phyloP scores from a whole-genome alignment of 2,329 filamentous ascomycete species.

The Neonectria sp. region DNA sequence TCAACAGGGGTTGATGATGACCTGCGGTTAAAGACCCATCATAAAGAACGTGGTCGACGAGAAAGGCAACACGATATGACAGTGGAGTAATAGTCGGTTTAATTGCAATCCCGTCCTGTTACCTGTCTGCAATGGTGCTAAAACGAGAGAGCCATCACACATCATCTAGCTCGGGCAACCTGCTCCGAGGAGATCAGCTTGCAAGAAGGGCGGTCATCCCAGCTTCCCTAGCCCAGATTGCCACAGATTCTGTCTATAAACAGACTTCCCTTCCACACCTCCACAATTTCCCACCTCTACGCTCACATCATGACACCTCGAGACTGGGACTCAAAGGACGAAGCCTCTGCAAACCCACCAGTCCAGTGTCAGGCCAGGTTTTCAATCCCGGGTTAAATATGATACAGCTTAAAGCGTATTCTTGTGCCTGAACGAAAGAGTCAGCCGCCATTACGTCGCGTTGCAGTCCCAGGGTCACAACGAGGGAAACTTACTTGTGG shows the following conservation, averaged over 20 bases:
- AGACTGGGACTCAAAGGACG: conserved; percentile 6
- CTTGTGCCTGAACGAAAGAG: conserved; percentile 38
- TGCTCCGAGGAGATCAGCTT: conserved; percentile 4
- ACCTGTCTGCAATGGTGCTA: conserved; percentile 19
- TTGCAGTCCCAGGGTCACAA: rapidly evolving
- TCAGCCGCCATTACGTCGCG: conserved; percentile 24
- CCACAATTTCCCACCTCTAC: conserved; percentile 4
- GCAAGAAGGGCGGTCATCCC: conserved; percentile 8
- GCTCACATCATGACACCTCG: conserved; percentile 3
- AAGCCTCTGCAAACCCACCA: conserved; percentile 7
- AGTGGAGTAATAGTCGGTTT: conserved; percentile 18
- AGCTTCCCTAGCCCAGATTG: conserved; percentile 6
- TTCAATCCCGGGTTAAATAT: not conserved
- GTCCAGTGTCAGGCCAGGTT: not conserved
- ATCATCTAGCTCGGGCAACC: conserved; percentile 11
- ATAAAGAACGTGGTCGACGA: conserved; percentile 4
- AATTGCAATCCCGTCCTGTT: conserved; percentile 22
- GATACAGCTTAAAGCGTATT: conserved; percentile 32
- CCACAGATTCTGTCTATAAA: conserved; percentile 21
- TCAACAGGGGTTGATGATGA: conserved; percentile 22
- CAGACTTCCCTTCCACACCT: conserved; percentile 13
- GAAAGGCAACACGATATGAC: not conserved
- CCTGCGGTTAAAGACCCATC: conserved; percentile 9
- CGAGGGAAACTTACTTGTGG: conserved; percentile 69
- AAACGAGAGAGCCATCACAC: conserved; percentile 23